A percentile compares a stretch with the other conserved stretches of the same genome.
These are phyloP conservation scores for Scenedesmus sp. DNA, from an alignment of 163 green algal species.

Conservation along the genomic window DNA sequence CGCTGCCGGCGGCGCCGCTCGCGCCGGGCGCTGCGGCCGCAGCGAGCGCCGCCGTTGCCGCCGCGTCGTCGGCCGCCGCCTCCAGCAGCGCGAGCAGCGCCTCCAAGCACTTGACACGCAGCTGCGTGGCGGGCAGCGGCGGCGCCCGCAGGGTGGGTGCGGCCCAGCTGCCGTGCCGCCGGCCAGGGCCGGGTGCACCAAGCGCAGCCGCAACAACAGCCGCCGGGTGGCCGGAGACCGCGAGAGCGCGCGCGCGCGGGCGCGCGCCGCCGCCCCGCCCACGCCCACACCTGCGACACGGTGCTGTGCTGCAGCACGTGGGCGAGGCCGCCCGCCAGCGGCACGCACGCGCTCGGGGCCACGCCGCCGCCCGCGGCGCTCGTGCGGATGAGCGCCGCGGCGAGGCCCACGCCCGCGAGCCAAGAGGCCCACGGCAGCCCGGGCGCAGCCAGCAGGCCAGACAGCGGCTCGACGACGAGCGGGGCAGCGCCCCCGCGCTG, in stretches of 20 bases:
- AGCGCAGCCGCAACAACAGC: neutral
- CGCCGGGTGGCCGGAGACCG: neutral
- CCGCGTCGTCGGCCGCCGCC: neutral
- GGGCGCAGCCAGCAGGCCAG: neutral
- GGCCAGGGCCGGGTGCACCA: no score
- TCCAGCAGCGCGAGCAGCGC: neutral
- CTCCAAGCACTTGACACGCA: slow-evolving; percentile 20
- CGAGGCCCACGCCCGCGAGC: slow-evolving; percentile 20
- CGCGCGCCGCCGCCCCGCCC: neutral
- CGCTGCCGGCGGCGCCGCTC: neutral
- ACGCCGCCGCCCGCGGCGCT: neutral
- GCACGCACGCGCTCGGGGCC: neutral
- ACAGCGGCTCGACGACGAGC: neutral
- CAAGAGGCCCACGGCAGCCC: slow-evolving; percentile 17
- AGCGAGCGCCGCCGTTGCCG: neutral
- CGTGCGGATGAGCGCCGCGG: neutral
- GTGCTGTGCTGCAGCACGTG: slow-evolving; percentile 35
- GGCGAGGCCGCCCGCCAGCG: slow-evolving; percentile 7
- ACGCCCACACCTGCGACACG: slow-evolving; percentile 32
- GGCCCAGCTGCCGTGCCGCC: no score
- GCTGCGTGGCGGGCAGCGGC: slow-evolving; percentile 25
- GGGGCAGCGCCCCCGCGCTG: neutral
- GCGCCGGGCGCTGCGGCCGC: neutral
- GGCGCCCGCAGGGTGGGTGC: no score
- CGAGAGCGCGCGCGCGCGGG: neutral